A percentile compares a stretch with the other conserved stretches of the same genome.
Evolutionary conservation across 2,329 filamentous ascomycete species (phyloP).

Genomic region (Phyllosticta paracitricarpa): DNA sequence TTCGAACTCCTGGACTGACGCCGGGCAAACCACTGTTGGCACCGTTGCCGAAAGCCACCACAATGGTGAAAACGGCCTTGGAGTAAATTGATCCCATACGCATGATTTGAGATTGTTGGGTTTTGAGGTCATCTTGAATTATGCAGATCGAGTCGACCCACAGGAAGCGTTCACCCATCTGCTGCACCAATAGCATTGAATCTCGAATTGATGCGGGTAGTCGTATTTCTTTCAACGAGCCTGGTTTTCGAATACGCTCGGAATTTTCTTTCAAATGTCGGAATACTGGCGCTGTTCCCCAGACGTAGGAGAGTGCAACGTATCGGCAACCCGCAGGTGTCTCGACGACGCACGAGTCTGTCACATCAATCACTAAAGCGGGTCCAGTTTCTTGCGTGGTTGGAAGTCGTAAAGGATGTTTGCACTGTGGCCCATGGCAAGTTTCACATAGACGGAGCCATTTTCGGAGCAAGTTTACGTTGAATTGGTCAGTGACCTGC

Average conservation of each 20-base stretch:
- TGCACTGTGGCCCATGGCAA: background rate
- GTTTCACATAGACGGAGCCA: background rate
- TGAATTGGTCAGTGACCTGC: background rate
- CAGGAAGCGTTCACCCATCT: constrained; percentile 10
- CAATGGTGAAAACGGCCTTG: constrained; percentile 11
- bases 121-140: constrained; percentile 6
- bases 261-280: background rate
- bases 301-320: constrained; percentile 13
- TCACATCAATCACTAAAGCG: background rate
- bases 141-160: constrained; percentile 16
- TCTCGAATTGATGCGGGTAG: constrained; percentile 11
- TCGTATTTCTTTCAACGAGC: background rate
- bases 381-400: background rate
- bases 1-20: background rate
- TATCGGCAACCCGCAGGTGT: constrained; percentile 4
- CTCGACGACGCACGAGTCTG: background rate
- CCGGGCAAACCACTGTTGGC: constrained; percentile 2
- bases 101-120: background rate
- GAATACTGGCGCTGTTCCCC: constrained; percentile 11
- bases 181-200: constrained; percentile 5
- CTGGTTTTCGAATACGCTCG: background rate
- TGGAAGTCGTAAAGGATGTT: background rate
- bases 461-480: background rate
- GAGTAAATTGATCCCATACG: constrained; percentile 14
- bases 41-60: constrained; percentile 11